Evolutionary conservation across 768 basidiomycete species (phyloP), one percentile per base, ranked within the genome.

Genomic region (Xerocomellus dryophilus): DNA sequence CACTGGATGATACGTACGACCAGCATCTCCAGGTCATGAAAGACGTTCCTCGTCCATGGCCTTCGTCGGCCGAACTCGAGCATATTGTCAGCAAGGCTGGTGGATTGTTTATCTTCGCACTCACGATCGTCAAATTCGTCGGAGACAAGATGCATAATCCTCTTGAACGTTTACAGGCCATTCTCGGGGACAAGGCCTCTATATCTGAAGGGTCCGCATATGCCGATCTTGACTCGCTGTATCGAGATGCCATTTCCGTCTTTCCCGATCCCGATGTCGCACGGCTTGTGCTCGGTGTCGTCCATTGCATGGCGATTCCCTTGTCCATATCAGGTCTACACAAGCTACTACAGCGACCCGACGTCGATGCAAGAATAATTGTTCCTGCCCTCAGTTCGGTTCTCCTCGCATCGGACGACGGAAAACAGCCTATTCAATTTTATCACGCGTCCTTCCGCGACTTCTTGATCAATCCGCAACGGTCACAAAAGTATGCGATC

Each of bases 71-170:
- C 6, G 62, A 61, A 5, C 50, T 70, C 14, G 63, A 65, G 9
- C 47, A 32, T 6, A 43, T 59, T 0, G 62, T 69, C 17, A 48
- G 34, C 21, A 61, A 60, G 27, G 52, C 67, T 7, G 61, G 50
- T 1, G 65, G 69, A 17, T 45, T 69, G 21, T 71, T 71, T 39
- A 63, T 69, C 7, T 68, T 68, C 27, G 68, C 67, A 1, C 53
- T 62, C 9, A 69, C 67, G 0, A 63, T 69, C 18, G 56, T 65
- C 47, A 66, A 65, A 32, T 70, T 65, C n/a, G 53, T 66, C 0
- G 61, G 60, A 27, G 56, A 51, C 21, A 52, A 39, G 32, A 57
- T 56, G 15, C 62, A 58, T 23, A 43, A 58, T 41, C 62, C 62
- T 2, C 25, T 43, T 8, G 20, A 43, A 10, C 59, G 62, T 23